Evolutionary conservation across 2,329 filamentous ascomycete genomes (phyloP), one percentile per base, ranked within the genome.

Genomic region (Verticillium dahliae): DNA sequence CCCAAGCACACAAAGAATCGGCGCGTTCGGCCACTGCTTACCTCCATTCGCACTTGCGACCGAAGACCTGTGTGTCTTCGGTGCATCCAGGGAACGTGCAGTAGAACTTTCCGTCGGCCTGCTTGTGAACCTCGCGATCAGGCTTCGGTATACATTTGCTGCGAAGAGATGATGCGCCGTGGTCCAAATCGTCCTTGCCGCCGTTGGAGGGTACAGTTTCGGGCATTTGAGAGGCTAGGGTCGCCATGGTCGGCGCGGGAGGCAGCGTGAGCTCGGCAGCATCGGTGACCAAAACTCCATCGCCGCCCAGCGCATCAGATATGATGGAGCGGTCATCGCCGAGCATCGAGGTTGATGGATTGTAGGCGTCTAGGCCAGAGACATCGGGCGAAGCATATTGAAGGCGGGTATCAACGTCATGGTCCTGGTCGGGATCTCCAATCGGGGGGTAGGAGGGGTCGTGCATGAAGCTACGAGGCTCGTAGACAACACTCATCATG

Each of bases 11-110:
- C 38, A 27, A 14, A 57, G 35, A 3, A 62, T 45, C n/a, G 62
- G 3, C 11, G 61, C n/a, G 35, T 3, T 31, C 18, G 31, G 57
- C 39, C 38, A n/a, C 61, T 35, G 84, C 90, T 85, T 80, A 95
- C 92, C 90, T 96, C 91, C 91, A 97, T 78, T 97, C 93, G 77
- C 93, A 97, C 67, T 91, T 94, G 65, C 92, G 85, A 60, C 85
- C 82, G 71, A 97, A 98, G 13, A 83, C 83, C 55, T 81, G 83
- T 5, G 81, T 69, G 5, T 87, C 81, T 59, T 89, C 85, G 13
- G 78, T 81, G 69, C 93, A 97, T 61, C 89, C 87, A 0, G 81
- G 75, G 67, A 86, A 85, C 15, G 85, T 86, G 74, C 94, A 97
- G 61, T 88, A 82, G 69, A 88, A 95, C 70, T 91, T 88, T n/a